A percentile compares a stretch with the other conserved stretches of the same genome.
Conservation (phyloP, 1,139 yeast genomes). For the Suhomyces taliae region DNA sequence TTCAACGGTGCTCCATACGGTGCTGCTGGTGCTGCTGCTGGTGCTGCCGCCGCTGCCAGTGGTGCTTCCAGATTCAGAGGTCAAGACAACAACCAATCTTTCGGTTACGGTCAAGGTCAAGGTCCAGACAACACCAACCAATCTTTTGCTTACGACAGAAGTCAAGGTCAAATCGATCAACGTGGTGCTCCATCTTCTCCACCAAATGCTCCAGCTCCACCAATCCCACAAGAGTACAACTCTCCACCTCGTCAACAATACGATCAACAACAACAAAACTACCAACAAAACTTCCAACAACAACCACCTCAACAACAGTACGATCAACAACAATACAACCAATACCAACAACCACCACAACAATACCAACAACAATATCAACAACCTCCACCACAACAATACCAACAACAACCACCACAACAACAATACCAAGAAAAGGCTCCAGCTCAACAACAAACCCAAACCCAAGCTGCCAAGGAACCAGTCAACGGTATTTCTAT, state of each 20-base stretch:
- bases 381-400: not conserved
- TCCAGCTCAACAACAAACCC: conserved; percentile 9
- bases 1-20: conserved; percentile 6
- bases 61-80: conserved; percentile 13
- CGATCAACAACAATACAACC: conserved; percentile 2
- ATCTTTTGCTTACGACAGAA: not conserved
- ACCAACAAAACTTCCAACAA: not conserved
- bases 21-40: conserved; percentile 7
- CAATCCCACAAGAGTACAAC: conserved; percentile 11
- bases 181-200: conserved; percentile 7
- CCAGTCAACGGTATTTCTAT: conserved; percentile 52
- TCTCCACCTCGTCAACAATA: conserved; percentile 7
- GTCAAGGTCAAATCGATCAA: not conserved
- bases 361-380: not conserved
- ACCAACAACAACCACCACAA: conserved; percentile 7
- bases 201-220: conserved; percentile 10
- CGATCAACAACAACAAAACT: not conserved
- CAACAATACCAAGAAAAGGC: conserved; percentile 9
- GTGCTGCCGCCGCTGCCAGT: conserved; percentile 10
- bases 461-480: conserved; percentile 20
- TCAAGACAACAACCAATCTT: conserved; percentile 38
- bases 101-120: conserved; percentile 22
- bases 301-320: not conserved
- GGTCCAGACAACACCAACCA: not conserved
- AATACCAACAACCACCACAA: not conserved